Evolutionary conservation across 1,284 basidiomycete species (phyloP).

Genomic region (Retiboletus flavoniger): DNA sequence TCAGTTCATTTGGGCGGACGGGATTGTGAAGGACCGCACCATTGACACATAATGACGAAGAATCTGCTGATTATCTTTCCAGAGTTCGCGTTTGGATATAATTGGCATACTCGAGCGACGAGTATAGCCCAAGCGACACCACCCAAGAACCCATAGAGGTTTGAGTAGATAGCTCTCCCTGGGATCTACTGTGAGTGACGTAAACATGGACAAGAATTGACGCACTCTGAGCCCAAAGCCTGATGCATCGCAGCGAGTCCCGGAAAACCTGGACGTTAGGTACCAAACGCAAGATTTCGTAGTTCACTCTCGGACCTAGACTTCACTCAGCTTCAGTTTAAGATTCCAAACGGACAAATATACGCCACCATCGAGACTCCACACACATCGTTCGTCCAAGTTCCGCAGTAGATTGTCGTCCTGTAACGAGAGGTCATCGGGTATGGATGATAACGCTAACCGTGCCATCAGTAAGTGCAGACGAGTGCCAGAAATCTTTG

Average conservation of each 20-base stretch:
- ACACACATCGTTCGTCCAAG: conserved; percentile 91
- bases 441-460: conserved; percentile 79
- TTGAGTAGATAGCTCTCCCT: conserved; percentile 97
- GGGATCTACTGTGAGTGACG: conserved; percentile 13
- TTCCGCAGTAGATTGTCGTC: conserved; percentile 93
- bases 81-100: conserved; percentile 96
- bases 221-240: conserved; percentile 95
- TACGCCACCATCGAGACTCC: conserved; percentile 83
- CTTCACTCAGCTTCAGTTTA: conserved; percentile 7
- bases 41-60: conserved; percentile 96
- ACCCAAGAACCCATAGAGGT: conserved; percentile 96
- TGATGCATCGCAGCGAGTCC: conserved; percentile 92
- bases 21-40: conserved; percentile 50
- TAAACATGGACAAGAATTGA: conserved; percentile 18
- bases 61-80: conserved; percentile 96
- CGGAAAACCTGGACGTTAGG: conserved; percentile 96
- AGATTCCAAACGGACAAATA: conserved; percentile 3
- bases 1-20: conserved; percentile 5
- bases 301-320: conserved; percentile 90
- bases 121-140: conserved; percentile 99
- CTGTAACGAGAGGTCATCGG: conserved; percentile 85
- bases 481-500: conserved; percentile 89
- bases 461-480: conserved; percentile 95
- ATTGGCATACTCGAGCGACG: conserved; percentile 96
- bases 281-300: conserved; percentile 93